Evolutionary conservation across 768 basidiomycete species (phyloP).

Genomic region (Russula emetica): DNA sequence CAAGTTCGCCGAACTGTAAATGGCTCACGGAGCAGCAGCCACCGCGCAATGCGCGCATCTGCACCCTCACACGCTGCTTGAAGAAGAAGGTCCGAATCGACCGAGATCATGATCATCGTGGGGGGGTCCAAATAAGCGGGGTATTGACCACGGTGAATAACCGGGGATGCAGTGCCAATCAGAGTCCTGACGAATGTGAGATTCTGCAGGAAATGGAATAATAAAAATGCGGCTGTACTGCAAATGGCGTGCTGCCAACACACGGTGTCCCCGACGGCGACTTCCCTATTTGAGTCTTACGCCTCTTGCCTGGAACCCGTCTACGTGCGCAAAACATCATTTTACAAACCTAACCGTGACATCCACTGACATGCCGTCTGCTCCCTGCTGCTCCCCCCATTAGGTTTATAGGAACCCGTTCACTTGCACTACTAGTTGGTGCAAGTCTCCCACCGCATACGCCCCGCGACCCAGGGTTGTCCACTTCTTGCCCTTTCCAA

Average conservation of each 20-base stretch:
- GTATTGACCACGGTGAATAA: background rate
- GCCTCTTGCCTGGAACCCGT: constrained; percentile 10
- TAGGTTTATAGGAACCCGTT: background rate
- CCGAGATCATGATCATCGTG: constrained; percentile 8
- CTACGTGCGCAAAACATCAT: constrained; percentile 2
- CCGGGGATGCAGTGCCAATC: background rate
- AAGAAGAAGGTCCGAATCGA: background rate
- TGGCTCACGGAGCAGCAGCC: background rate
- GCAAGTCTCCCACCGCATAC: background rate
- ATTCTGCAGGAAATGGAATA: background rate
- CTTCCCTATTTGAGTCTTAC: constrained; percentile 11
- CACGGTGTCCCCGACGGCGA: constrained; percentile 14
- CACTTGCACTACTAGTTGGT: background rate
- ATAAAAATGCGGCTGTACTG: background rate
- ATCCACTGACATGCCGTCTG: background rate
- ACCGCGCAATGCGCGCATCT: background rate
- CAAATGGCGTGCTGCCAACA: constrained; percentile 3
- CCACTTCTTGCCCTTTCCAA: background rate
- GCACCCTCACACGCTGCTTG: background rate
- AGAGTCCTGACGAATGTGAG: background rate
- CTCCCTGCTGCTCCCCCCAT: too few species aligned
- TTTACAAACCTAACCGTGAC: constrained; percentile 2
- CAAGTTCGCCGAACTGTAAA: background rate
- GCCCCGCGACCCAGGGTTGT: background rate
- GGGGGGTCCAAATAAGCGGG: background rate